Base-by-base conservation (phyloP, 768 basidiomycete species). In the Pleurotus tuber-regium region DNA sequence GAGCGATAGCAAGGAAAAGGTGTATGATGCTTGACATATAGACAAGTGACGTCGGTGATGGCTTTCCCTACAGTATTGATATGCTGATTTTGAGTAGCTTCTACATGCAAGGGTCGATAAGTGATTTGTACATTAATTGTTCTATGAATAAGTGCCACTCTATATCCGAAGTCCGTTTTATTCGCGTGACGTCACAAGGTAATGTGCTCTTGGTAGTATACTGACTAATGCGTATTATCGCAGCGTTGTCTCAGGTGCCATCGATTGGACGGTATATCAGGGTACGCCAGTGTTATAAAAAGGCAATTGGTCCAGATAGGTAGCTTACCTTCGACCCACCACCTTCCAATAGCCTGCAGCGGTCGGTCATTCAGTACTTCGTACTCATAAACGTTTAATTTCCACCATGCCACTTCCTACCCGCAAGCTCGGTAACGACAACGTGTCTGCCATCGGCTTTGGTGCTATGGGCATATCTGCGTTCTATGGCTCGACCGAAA, bases 401-500 rank as follows among this genome's bases (percentile, higher is more conserved):
- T 12, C 46, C 31, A 35, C n/a, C 6, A 48, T 48, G 46, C 10
- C 31, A 19, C 31, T 48, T 4, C 57, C 57, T 3, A 61, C 57
- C 8, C 57, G 71, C 23, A 74, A 70, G 57, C 73, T 86, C 21
- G 80, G 78, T 21, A 61, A 68, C 11, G 61, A 67, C 23, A 51
- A 67, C 10, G 75, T 82, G n/a, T 68, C 74, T 5, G 76, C 76
- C 18, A 71, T 87, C 9, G 83, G 84, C 2, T 83, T 79, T 52
- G 85, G 85, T 4, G 66, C 74, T 5, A 85, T 85, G 84, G 82
- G 80, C 4, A 58, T 84, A 9, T 75, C 76, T 11, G 69, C 65
- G 1, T 59, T 51, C 28, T 83, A 82, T 51, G 82, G 83, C n/a
- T 51, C 60, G 2, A 59, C 62, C 0, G 66, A 66, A 11, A 53